Base-by-base conservation (phyloP, 1,284 basidiomycete species). In the Marasmius sp. region DNA sequence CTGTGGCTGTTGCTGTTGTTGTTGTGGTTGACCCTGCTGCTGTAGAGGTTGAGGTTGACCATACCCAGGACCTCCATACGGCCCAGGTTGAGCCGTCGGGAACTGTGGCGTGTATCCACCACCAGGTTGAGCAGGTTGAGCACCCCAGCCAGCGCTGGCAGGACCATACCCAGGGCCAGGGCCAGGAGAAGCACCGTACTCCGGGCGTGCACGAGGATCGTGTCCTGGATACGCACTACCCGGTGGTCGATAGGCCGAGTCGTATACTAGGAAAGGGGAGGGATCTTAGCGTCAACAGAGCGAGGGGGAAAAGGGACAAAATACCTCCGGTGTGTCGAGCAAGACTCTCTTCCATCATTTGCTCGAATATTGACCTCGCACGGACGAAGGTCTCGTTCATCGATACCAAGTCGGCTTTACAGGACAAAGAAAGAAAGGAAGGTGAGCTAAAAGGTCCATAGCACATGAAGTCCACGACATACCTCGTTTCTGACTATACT, bases 401-500 rank as follows among this genome's bases (percentile, higher is more conserved):
- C 0, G 89, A 87, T 11, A 94, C 89, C 53, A 95, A 80, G 73
- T 95, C 93, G 60, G 91, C 91, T 93, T 16, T 6, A 39, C 47
- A 22, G 8, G 34, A 4, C 20, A 43, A 10, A 9, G 12, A 4
- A 53, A 48, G 41, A 9, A 33, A 66, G 12, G 6, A 57, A 58
- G 59, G 41, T 63, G 45, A 37, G 27, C 34, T 12, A 22, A 8
- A 49, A 66, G n/a, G n/a, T n/a, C n/a, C n/a, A n/a, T n/a, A n/a
- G n/a, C n/a, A n/a, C n/a, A n/a, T n/a, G n/a, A n/a, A n/a, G n/a
- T n/a, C n/a, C n/a, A n/a, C n/a, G n/a, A n/a, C 70, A 60, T 67
- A 89, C 92, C 86, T 81, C 93, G 83, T 78, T 97, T 96, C 78
- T 97, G 95, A 71, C 93, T 95, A 75, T 99, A 99, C 78, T 97